A percentile compares a stretch with the other conserved stretches of the same genome.
Evolutionary conservation across 805 yeast genomes (phyloP).

Genomic region (Spencermartinsiella europaea): DNA sequence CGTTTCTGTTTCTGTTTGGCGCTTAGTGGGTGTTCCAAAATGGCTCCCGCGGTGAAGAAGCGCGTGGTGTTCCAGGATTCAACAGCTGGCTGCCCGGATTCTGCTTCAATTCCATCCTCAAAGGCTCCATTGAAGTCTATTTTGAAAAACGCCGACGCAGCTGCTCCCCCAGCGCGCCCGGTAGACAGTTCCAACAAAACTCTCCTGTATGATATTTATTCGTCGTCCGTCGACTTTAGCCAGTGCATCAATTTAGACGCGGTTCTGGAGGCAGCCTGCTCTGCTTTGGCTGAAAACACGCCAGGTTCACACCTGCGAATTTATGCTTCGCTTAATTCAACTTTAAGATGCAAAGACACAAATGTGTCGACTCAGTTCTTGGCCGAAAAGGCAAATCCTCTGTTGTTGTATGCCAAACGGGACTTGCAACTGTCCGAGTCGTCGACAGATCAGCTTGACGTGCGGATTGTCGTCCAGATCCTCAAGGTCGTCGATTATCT

Average conservation of each 20-base stretch:
- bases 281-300: conserved; percentile 6
- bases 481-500: conserved; percentile 20
- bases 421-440: conserved; percentile 15
- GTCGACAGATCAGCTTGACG: conserved; percentile 12
- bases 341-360: conserved; percentile 6
- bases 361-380: conserved; percentile 15
- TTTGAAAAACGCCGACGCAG: background rate
- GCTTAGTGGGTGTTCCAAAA: background rate
- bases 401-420: conserved; percentile 15
- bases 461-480: conserved; percentile 13
- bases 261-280: conserved; percentile 13
- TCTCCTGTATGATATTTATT: conserved; percentile 14
- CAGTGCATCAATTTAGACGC: conserved; percentile 9
- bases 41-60: background rate
- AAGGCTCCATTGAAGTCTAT: background rate
- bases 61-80: background rate
- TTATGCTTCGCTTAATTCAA: conserved; percentile 16
- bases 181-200: background rate
- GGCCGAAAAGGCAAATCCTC: conserved; percentile 8
- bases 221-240: conserved; percentile 10
- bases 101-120: background rate
- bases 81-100: background rate
- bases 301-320: conserved; percentile 7
- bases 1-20: too few relatives aligned
- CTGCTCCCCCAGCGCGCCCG: background rate